Conservation (phyloP, 805 yeast genomes). For the Grigorovia jiainica region DNA sequence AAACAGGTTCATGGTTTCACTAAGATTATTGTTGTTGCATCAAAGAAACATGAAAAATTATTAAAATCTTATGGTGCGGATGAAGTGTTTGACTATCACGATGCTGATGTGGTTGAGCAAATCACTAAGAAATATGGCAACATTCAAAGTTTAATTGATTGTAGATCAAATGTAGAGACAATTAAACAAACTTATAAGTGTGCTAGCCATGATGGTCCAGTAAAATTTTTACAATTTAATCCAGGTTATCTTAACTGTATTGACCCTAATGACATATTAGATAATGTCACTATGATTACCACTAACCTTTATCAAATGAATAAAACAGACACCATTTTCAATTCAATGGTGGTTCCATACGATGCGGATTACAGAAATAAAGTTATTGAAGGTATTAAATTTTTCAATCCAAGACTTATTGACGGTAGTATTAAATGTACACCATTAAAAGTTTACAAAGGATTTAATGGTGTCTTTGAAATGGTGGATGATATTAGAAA, state of each 20-base stretch:
- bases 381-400: slow-evolving; percentile 22
- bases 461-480: slow-evolving; percentile 24
- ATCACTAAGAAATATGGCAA: slow-evolving; percentile 29
- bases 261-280: slow-evolving; percentile 24
- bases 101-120: slow-evolving; percentile 36
- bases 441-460: slow-evolving; percentile 27
- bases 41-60: slow-evolving; percentile 34
- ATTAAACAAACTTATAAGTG: slow-evolving; percentile 29
- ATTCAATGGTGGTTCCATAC: slow-evolving; percentile 17
- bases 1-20: slow-evolving; percentile 34
- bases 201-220: slow-evolving; percentile 28
- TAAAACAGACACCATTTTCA: slow-evolving; percentile 31
- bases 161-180: slow-evolving; percentile 27
- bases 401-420: slow-evolving; percentile 15
- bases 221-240: slow-evolving; percentile 30
- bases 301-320: slow-evolving; percentile 33
- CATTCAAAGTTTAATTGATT: slow-evolving; percentile 28
- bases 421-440: slow-evolving; percentile 28
- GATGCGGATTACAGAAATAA: slow-evolving; percentile 18
- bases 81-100: slow-evolving; percentile 41
- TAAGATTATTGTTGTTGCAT: slow-evolving; percentile 42
- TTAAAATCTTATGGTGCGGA: slow-evolving; percentile 43
- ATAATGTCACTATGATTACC: slow-evolving; percentile 26
- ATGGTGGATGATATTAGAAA: slow-evolving; percentile 20
- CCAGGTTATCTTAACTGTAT: slow-evolving; percentile 17